phyloP scores from a whole-genome alignment of 495 filamentous ascomycete genomes.

The Diplogelasinospora grovesii region DNA sequence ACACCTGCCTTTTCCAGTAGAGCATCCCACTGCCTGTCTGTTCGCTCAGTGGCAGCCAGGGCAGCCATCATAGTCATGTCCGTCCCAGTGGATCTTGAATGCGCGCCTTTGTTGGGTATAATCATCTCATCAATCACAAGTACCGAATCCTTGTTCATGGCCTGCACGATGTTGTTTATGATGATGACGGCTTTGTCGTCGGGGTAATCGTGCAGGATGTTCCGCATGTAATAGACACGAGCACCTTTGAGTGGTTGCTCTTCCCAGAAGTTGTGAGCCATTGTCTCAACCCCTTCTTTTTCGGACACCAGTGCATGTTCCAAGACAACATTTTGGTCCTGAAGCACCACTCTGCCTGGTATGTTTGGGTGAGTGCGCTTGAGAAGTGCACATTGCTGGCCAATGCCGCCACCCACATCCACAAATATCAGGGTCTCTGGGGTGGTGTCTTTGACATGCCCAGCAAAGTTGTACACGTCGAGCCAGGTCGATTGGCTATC shows the following conservation, averaged over 20 bases:
- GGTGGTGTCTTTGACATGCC: neutral
- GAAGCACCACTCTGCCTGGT: slow-evolving; percentile 40
- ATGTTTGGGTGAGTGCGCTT: slow-evolving; percentile 33
- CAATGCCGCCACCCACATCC: slow-evolving; percentile 46
- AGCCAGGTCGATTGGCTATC: slow-evolving; percentile 27
- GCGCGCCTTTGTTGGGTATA: slow-evolving; percentile 23
- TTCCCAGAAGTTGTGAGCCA: slow-evolving; percentile 46
- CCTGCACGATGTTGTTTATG: slow-evolving; percentile 26
- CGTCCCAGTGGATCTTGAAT: no score
- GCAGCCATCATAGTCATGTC: slow-evolving; percentile 39
- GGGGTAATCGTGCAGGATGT: slow-evolving; percentile 41
- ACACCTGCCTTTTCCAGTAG: slow-evolving; percentile 32
- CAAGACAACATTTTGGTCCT: slow-evolving; percentile 40
- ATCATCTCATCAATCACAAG: slow-evolving; percentile 44
- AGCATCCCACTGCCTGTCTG: slow-evolving; percentile 33
- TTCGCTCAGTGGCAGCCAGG: slow-evolving; percentile 33
- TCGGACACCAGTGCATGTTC: slow-evolving; percentile 19
- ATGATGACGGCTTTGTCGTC: slow-evolving; percentile 34
- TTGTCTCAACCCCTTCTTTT: slow-evolving; percentile 37
- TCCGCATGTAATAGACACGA: slow-evolving; percentile 40
- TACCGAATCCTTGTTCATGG: slow-evolving; percentile 32
- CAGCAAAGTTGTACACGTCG: slow-evolving; percentile 14
- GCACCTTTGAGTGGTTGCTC: slow-evolving; percentile 43
- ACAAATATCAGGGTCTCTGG: slow-evolving; percentile 31
- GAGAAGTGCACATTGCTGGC: slow-evolving; percentile 42